Conservation (phyloP, 495 filamentous ascomycete genomes). For the Xylaria curta region DNA sequence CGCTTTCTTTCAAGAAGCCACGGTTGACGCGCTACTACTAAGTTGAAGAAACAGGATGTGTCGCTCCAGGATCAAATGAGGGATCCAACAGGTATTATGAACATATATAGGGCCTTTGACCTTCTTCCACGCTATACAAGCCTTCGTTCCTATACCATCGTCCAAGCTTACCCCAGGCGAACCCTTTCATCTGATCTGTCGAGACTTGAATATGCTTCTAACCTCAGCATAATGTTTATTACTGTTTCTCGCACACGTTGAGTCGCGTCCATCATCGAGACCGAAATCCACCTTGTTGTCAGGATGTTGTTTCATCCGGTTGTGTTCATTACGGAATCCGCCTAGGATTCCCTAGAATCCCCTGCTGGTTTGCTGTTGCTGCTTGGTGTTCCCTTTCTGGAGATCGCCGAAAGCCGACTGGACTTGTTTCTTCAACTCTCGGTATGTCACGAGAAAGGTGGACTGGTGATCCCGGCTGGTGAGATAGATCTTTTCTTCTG, state of each 20-base stretch:
- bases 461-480: slow-evolving; percentile 90
- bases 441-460: slow-evolving; percentile 83
- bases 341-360: slow-evolving; percentile 6
- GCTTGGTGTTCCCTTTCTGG: slow-evolving; percentile 57
- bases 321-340: background rate
- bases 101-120: slow-evolving; percentile 20
- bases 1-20: slow-evolving; percentile 11
- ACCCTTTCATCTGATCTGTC: background rate
- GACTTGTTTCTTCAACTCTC: slow-evolving; percentile 81
- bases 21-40: slow-evolving; percentile 12
- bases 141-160: slow-evolving; percentile 18
- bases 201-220: background rate
- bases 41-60: slow-evolving; percentile 2
- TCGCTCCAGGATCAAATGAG: slow-evolving; percentile 19
- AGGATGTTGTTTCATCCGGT: background rate
- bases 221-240: background rate
- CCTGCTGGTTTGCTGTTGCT: slow-evolving; percentile 19
- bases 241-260: background rate
- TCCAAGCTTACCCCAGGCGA: slow-evolving; percentile 14
- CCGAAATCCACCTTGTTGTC: background rate
- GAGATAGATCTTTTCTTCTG: slow-evolving; percentile 83
- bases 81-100: slow-evolving; percentile 19
- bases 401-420: slow-evolving; percentile 83
- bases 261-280: background rate
- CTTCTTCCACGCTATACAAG: slow-evolving; percentile 26